Conservation (phyloP, 2,329 filamentous ascomycete genomes). For the Microcera coccophila region DNA sequence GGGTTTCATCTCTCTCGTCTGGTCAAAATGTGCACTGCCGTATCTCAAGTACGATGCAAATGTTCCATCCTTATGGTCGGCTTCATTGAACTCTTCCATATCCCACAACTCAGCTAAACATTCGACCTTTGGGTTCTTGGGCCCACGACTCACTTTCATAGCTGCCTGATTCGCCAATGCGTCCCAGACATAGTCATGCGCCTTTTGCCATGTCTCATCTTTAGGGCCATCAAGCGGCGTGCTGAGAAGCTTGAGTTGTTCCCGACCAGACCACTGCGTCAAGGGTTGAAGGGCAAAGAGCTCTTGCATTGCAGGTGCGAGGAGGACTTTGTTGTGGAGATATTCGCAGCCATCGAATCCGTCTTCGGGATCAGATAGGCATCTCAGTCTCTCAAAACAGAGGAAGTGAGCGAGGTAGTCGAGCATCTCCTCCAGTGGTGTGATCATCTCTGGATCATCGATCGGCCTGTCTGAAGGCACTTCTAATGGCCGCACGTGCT, state of each 20-base stretch:
- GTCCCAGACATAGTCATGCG: neutral
- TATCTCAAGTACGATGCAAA: neutral
- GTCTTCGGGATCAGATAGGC: neutral
- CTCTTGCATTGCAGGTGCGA: neutral
- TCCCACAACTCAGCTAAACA: neutral
- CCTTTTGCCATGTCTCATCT: neutral
- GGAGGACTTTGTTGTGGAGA: neutral
- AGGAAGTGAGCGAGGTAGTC: constrained; percentile 17
- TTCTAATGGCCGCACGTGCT: neutral
- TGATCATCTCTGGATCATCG: too few relatives aligned
- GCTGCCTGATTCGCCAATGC: too few relatives aligned
- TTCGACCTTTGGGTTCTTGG: neutral
- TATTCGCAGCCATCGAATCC: neutral
- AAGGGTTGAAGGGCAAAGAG: neutral
- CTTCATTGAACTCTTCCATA: neutral
- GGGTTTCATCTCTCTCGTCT: too few relatives aligned
- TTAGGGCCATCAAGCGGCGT: neutral
- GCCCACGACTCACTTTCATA: neutral
- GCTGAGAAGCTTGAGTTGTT: neutral
- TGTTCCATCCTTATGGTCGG: neutral
- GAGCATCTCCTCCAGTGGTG: neutral
- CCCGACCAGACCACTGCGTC: neutral
- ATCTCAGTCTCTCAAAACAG: neutral
- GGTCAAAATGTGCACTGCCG: neutral
- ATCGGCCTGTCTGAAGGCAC: neutral